phyloP scores from a whole-genome alignment of 208 protist genomes.

The Trichomonas vaginalis region DNA sequence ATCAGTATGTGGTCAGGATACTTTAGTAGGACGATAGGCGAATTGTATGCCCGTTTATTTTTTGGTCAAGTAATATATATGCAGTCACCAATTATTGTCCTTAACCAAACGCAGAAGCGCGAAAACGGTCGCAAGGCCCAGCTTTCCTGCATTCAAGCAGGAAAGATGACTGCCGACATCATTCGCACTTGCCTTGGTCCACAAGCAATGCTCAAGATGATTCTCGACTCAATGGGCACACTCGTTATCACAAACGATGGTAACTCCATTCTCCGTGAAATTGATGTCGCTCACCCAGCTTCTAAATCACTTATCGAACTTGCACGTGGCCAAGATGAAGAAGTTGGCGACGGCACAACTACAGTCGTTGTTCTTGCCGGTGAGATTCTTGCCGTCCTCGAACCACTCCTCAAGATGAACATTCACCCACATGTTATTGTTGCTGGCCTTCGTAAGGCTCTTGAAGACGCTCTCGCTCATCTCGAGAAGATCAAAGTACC shows the following conservation, averaged over 20 bases:
- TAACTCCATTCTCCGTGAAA: constrained; percentile 97
- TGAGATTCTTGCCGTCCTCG: constrained; percentile 82
- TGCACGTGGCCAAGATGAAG: constrained; percentile 74
- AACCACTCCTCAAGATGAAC: constrained; percentile 84
- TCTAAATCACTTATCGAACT: constrained; percentile 99
- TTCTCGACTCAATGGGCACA: constrained; percentile 97
- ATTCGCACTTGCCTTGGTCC: constrained; percentile 97
- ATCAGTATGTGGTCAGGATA: background rate
- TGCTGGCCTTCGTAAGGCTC: constrained; percentile 73
- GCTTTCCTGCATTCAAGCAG: background rate
- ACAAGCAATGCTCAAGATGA: constrained; percentile 99
- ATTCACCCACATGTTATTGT: constrained; percentile 96
- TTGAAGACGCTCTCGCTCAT: constrained; percentile 73
- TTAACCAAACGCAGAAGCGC: background rate
- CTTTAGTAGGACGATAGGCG: background rate
- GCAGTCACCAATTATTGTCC: constrained; percentile 12
- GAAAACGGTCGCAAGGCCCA: background rate
- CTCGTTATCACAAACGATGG: constrained; percentile 99
- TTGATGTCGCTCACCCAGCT: constrained; percentile 97
- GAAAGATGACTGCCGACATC: constrained; percentile 53
- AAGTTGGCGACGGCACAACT: constrained; percentile 95
- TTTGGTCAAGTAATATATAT: background rate
- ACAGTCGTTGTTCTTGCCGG: constrained; percentile 95
- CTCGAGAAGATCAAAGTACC: constrained; percentile 66
- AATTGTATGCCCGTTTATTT: background rate